Base-by-base conservation (phyloP, 352 stramenopile species). In the Phytophthora fragariae region DNA sequence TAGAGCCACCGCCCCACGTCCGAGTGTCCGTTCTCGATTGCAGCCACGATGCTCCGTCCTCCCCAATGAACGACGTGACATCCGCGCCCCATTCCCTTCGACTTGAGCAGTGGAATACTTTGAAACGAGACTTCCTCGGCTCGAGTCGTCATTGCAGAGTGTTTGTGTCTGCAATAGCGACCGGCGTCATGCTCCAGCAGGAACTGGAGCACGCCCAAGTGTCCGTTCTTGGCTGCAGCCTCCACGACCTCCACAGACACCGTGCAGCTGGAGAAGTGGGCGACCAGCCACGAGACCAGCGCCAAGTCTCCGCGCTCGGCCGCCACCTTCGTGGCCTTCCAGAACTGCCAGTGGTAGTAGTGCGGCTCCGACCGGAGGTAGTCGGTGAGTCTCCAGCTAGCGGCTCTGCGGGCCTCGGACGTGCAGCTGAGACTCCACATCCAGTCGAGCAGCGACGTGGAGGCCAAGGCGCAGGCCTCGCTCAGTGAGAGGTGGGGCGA, bases 151-250 rank as follows among this genome's bases (percentile, higher is more conserved):
- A 44, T 44, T 27, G 47, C 47, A 24, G n/a, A 31, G 47, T 29
- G 47, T 54, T 54, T 29, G 47, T 54, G 47, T 54, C 41, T 53
- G 12, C 56, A 52, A 17, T 15, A 58, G 21, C 52, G 52, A 10
- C 15, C 52, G 17, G 27, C 21, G 12, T 33, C 24, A 2, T 58
- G 29, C 52, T 41, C 24, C 14, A 33, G 27, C 14, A 37, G 27
- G 14, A 58, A 19, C 52, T 58, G 12, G 9, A 58, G 47, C 19
- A 44, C 37, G 10, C 14, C 10, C 10, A 44, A 4, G 37, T 44
- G 37, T 3, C 37, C 37, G 37, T 44, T 44, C 37, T 44, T 44
- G 37, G 37, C 37, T 44, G 37, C 37, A 15, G 37, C 37, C 9
- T 44, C 37, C 14, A 11, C 10, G 37, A 44, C 37, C 10, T 44